phyloP scores from a whole-genome alignment of 2,329 filamentous ascomycete species.

The Ascochyta pisi region DNA sequence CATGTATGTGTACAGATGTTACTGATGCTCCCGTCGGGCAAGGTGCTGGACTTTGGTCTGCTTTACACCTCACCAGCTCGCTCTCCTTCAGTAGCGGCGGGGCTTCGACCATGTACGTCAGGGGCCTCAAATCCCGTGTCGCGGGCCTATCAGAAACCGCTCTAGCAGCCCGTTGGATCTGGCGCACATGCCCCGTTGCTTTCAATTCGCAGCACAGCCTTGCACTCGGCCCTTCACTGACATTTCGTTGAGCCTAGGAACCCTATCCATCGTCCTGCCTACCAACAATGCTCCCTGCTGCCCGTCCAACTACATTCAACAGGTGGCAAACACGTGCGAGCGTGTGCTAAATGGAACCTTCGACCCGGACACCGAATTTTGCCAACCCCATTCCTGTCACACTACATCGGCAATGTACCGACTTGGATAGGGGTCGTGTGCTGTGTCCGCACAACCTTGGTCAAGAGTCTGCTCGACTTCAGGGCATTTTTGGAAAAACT shows the following conservation, averaged over 20 bases:
- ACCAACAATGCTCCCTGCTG: neutral
- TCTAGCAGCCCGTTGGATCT: conserved; percentile 9
- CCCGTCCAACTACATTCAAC: neutral
- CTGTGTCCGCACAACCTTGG: neutral
- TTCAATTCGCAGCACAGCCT: conserved; percentile 11
- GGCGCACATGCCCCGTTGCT: conserved; percentile 6
- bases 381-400: neutral
- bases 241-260: conserved; percentile 5
- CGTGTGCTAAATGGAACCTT: neutral
- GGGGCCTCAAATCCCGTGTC: conserved; percentile 3
- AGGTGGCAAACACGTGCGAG: neutral
- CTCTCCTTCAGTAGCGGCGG: conserved; percentile 14
- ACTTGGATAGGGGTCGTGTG: neutral
- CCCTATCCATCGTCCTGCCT: neutral
- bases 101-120: conserved; percentile 8
- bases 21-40: neutral
- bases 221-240: conserved; percentile 2
- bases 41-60: conserved; percentile 7
- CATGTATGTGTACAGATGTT: neutral
- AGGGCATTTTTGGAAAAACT: too few species aligned
- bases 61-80: conserved; percentile 5
- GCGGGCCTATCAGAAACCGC: conserved; percentile 9
- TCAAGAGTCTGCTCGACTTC: too few species aligned
- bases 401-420: neutral
- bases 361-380: neutral